Conservation (phyloP, 306 rosid genomes). For the Dryas alaskensis region DNA sequence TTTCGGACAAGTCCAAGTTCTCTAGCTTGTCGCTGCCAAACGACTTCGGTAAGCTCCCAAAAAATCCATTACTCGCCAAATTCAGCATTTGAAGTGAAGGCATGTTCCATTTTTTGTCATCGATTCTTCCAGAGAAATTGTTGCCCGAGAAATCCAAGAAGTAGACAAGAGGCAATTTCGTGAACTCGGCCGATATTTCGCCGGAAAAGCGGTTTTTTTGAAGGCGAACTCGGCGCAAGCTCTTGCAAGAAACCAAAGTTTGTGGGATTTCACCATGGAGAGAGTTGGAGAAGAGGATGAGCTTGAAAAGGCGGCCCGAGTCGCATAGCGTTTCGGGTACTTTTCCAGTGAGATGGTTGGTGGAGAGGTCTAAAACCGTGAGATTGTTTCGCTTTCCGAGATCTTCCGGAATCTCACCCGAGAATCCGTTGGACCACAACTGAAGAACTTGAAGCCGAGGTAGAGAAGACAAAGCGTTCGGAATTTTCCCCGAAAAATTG, state of each 20-base stretch:
- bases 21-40: constrained; percentile 56
- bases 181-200: constrained; percentile 35
- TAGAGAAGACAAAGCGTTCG: constrained; percentile 49
- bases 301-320: constrained; percentile 66
- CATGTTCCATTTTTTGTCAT: constrained; percentile 57
- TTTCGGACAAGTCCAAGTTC: constrained; percentile 62
- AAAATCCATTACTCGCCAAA: constrained; percentile 57
- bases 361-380: constrained; percentile 78
- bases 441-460: constrained; percentile 86
- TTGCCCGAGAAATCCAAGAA: constrained; percentile 81
- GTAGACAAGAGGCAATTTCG: constrained; percentile 51
- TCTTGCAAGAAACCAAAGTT: constrained; percentile 55
- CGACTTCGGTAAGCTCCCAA: constrained; percentile 55
- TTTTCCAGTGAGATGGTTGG: constrained; percentile 63
- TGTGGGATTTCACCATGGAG: constrained; percentile 57
- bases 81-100: constrained; percentile 76
- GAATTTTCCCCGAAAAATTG: constrained; percentile 62
- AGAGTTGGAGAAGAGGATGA: constrained; percentile 77
- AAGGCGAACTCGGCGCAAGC: constrained; percentile 66
- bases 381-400: constrained; percentile 72
- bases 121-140: constrained; percentile 56
- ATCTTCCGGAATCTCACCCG: constrained; percentile 64
- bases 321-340: constrained; percentile 61
- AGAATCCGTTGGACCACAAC: constrained; percentile 78
- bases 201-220: constrained; percentile 80